Evolutionary conservation across 768 basidiomycete genomes (phyloP).

Genomic region (Agrocybe chaxingu): DNA sequence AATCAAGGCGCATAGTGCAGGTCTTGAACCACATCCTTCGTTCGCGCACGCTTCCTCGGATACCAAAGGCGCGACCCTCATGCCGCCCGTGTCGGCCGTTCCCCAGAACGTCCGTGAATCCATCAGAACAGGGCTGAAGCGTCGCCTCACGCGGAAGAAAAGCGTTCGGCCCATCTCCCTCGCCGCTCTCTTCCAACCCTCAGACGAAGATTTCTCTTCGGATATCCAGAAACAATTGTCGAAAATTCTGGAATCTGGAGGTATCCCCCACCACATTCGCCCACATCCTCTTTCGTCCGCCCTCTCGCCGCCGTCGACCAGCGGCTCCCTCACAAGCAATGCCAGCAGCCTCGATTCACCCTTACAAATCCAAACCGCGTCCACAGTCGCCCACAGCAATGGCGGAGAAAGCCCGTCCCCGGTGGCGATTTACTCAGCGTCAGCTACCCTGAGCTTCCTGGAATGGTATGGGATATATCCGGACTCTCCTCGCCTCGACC

Average conservation of each 20-base stretch:
- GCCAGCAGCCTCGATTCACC: conserved; percentile 19
- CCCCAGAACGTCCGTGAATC: conserved; percentile 1
- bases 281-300: conserved; percentile 19
- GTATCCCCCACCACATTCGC: conserved; percentile 19
- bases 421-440: conserved; percentile 26
- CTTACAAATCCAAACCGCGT: conserved; percentile 15
- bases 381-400: conserved; percentile 5
- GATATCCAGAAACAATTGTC: conserved; percentile 26
- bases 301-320: conserved; percentile 19
- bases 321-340: not conserved
- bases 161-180: conserved; percentile 25
- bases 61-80: conserved; percentile 12
- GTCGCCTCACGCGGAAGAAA: conserved; percentile 14
- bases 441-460: conserved; percentile 32
- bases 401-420: conserved; percentile 20
- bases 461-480: conserved; percentile 35
- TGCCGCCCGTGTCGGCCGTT: conserved; percentile 9
- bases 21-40: conserved; percentile 2
- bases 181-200: conserved; percentile 22
- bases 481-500: conserved; percentile 25
- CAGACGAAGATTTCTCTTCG: conserved; percentile 20
- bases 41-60: conserved; percentile 7
- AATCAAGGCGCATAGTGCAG: conserved; percentile 17
- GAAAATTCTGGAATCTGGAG: conserved; percentile 24
- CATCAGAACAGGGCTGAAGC: conserved; percentile 13